Evolutionary conservation across 192 early-diverging fungal species (phyloP).

Genomic region (Chytriomyces sp.): DNA sequence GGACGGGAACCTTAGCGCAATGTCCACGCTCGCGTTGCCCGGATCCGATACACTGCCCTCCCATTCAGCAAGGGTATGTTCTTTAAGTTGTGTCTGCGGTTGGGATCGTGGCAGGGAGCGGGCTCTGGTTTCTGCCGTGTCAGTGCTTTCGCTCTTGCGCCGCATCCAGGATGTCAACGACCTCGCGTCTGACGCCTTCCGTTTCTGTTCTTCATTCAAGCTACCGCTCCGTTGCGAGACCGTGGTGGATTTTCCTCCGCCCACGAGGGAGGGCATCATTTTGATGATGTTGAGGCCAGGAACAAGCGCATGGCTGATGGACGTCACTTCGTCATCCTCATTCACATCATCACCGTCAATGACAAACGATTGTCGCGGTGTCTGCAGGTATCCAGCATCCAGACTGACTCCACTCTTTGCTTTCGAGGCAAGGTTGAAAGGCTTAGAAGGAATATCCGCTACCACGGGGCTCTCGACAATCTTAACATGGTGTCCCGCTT

Average conservation of each 20-base stretch:
- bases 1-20: neutral
- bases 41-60: neutral
- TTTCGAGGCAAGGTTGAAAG: neutral
- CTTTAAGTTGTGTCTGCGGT: too few species aligned
- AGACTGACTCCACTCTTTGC: neutral
- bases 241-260: neutral
- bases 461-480: neutral
- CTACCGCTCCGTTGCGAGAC: neutral
- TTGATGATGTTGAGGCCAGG: constrained; percentile 19
- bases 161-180: constrained; percentile 14
- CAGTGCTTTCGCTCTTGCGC: neutral
- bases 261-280: constrained; percentile 11
- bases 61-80: neutral
- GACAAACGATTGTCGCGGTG: neutral
- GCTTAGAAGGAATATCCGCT: neutral
- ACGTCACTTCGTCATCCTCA: constrained; percentile 26
- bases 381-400: neutral
- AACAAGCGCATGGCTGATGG: constrained; percentile 19
- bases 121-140: neutral
- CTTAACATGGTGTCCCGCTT: neutral
- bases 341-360: constrained; percentile 23
- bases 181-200: neutral
- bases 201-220: neutral
- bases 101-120: neutral
- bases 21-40: neutral